A percentile compares a stretch with the other conserved stretches of the same genome.
Evolutionary conservation across 352 stramenopile species (phyloP).

Genomic region (Thraustochytrium striatum): DNA sequence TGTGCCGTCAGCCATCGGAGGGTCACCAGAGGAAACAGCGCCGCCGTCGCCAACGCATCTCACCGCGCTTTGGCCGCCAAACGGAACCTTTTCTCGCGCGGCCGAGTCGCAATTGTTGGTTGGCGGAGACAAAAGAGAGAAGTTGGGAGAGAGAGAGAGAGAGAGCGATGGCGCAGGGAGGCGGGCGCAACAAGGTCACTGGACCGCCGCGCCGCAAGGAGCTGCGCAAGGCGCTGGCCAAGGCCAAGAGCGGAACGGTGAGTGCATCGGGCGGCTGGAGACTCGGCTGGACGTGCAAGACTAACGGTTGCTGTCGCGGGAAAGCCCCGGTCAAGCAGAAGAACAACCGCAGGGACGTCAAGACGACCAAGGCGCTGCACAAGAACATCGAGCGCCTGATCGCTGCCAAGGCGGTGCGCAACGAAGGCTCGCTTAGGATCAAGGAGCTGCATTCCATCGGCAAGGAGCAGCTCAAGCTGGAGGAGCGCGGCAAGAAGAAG

Average conservation of each 20-base stretch:
- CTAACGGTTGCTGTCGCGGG: too few species aligned
- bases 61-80: too few species aligned
- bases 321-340: constrained; percentile 40
- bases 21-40: too few species aligned
- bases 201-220: too few species aligned
- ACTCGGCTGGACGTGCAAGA: neutral
- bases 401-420: constrained; percentile 29
- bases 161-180: too few species aligned
- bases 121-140: too few species aligned
- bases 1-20: too few species aligned
- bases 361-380: constrained; percentile 20
- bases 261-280: neutral
- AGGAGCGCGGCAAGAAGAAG: constrained; percentile 24
- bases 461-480: constrained; percentile 33
- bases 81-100: too few species aligned
- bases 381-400: constrained; percentile 32
- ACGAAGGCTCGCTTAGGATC: constrained; percentile 17
- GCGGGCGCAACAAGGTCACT: too few species aligned
- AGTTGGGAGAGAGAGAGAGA: too few species aligned
- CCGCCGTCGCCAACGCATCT: too few species aligned
- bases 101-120: too few species aligned
- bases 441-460: constrained; percentile 17
- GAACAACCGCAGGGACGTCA: constrained; percentile 5
- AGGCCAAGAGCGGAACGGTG: neutral
- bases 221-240: neutral